phyloP scores from a whole-genome alignment of 2,329 filamentous ascomycete species.

The Aspergillus sp. region DNA sequence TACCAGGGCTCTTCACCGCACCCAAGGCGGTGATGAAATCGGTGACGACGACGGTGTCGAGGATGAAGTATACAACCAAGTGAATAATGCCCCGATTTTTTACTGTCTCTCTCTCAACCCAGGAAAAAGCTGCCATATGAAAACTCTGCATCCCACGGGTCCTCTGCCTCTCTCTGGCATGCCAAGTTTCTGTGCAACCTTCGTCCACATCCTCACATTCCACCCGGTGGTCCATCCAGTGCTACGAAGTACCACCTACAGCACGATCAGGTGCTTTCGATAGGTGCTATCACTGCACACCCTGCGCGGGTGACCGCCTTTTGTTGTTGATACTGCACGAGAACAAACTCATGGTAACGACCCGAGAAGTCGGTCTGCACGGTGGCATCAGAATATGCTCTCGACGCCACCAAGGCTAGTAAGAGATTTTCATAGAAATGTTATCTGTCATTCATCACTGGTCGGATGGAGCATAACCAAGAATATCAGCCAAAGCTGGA shows the following conservation, averaged over 20 bases:
- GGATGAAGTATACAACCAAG: too few relatives aligned
- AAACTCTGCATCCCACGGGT: too few relatives aligned
- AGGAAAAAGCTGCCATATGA: too few relatives aligned
- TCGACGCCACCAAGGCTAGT: neutral
- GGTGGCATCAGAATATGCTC: constrained; percentile 4
- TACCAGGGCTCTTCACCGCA: constrained; percentile 32
- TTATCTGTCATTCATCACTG: constrained; percentile 11
- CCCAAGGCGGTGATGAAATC: constrained; percentile 38
- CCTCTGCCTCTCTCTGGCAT: neutral
- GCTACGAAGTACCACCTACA: neutral
- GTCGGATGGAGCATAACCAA: too few relatives aligned
- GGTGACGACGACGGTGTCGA: constrained; percentile 14
- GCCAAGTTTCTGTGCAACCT: neutral
- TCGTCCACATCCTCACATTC: neutral
- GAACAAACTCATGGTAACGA: constrained; percentile 1
- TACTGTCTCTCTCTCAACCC: too few relatives aligned
- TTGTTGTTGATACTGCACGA: neutral
- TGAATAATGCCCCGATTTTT: too few relatives aligned
- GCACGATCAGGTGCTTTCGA: neutral
- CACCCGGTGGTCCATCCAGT: neutral
- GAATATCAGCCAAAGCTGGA: too few relatives aligned
- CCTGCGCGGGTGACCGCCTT: neutral
- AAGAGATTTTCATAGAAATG: constrained; percentile 5
- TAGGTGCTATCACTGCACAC: neutral
- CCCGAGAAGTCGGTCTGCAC: constrained; percentile 15